These are phyloP conservation scores for Septoria petroselini DNA, from an alignment of 2,329 filamentous ascomycete genomes.

Conservation along the genomic window DNA sequence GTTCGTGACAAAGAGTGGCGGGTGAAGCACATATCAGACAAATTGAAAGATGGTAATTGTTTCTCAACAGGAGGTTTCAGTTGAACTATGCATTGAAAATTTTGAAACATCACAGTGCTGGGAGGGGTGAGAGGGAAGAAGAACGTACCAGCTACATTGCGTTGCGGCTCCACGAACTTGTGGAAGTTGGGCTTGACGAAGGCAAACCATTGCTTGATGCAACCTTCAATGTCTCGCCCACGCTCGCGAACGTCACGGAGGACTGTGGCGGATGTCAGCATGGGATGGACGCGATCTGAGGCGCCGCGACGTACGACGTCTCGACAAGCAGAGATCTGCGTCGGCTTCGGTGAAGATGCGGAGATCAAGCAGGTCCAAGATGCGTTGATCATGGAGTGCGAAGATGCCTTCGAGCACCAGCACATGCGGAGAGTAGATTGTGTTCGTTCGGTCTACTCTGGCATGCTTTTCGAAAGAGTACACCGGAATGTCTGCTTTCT, in stretches of 20 bases:
- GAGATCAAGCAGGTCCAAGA: constrained; percentile 85
- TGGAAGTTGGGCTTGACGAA: constrained; percentile 98
- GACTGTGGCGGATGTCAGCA: constrained; percentile 50
- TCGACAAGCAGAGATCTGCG: constrained; percentile 84
- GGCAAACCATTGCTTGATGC: constrained; percentile 95
- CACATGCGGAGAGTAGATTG: constrained; percentile 94
- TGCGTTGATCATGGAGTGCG: constrained; percentile 81
- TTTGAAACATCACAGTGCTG: constrained; percentile 37
- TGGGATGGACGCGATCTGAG: constrained; percentile 56
- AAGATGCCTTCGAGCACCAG: constrained; percentile 95
- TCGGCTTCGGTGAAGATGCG: constrained; percentile 98
- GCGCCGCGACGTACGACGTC: constrained; percentile 69
- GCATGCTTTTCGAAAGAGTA: constrained; percentile 95
- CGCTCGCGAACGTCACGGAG: constrained; percentile 84
- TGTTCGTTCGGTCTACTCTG: constrained; percentile 72
- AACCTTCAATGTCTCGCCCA: constrained; percentile 87
- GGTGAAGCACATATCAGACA: constrained; percentile 33
- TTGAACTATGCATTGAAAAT: constrained; percentile 43
- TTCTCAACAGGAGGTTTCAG: constrained; percentile 40
- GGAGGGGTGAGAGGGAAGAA: background rate
- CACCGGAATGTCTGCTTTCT: constrained; percentile 83
- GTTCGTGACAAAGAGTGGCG: background rate
- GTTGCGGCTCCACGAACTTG: constrained; percentile 88
- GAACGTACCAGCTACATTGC: constrained; percentile 71
- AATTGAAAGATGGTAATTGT: constrained; percentile 39